These are phyloP conservation scores for Neurospora discreta DNA, from an alignment of 495 filamentous ascomycete genomes.

Conservation along the genomic window DNA sequence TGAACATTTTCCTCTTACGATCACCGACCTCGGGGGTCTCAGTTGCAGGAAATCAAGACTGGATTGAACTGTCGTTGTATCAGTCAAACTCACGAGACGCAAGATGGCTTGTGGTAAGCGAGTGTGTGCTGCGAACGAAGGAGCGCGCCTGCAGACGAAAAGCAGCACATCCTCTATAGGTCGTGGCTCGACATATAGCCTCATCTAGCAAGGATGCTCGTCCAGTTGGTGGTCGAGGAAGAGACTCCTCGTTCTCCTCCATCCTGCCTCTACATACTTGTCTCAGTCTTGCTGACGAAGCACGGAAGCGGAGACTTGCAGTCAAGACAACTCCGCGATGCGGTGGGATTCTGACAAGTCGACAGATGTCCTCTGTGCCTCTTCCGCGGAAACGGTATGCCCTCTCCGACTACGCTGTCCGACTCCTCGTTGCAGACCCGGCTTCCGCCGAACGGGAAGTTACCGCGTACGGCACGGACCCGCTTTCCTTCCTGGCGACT, in stretches of 20 bases:
- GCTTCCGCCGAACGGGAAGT: background rate
- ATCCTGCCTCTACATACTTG: background rate
- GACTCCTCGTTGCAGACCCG: background rate
- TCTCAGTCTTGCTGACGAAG: background rate
- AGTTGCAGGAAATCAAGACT: background rate
- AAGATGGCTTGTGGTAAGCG: background rate
- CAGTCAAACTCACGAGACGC: background rate
- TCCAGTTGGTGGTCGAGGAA: background rate
- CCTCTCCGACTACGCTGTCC: background rate
- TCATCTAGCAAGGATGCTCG: background rate
- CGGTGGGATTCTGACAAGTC: background rate
- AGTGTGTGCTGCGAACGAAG: background rate
- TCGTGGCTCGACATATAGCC: background rate
- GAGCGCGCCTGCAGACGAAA: too few relatives aligned
- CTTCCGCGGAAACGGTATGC: background rate
- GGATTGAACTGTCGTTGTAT: background rate
- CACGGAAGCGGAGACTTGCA: background rate
- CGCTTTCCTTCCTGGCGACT: background rate
- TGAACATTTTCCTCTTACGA: background rate
- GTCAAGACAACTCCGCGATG: background rate
- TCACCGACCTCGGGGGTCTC: background rate
- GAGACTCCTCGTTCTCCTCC: background rate
- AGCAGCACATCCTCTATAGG: too few relatives aligned
- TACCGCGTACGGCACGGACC: background rate
- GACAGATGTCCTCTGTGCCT: background rate